phyloP scores from a whole-genome alignment of 2,329 filamentous ascomycete genomes.

The Microdochium nivale region DNA sequence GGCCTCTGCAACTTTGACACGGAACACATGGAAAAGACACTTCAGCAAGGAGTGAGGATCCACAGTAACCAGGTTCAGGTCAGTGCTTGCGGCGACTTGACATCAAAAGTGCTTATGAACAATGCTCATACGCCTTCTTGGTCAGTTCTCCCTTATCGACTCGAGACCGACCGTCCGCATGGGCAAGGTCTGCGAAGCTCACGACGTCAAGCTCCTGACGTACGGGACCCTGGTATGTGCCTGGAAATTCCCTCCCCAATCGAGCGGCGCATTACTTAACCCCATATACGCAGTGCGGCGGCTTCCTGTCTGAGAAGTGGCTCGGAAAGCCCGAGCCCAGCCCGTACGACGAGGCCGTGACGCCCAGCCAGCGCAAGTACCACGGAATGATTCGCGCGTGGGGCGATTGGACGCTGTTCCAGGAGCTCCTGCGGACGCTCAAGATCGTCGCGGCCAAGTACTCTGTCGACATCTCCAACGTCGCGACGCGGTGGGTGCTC shows the following conservation, averaged over 20 bases:
- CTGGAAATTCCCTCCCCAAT: neutral
- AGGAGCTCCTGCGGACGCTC: constrained; percentile 16
- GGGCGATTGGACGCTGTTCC: constrained; percentile 21
- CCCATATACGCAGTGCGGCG: constrained; percentile 16
- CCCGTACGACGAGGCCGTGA: constrained; percentile 21
- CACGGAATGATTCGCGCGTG: constrained; percentile 21
- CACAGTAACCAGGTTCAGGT: constrained; percentile 26
- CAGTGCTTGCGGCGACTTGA: constrained; percentile 1
- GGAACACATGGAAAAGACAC: constrained; percentile 18
- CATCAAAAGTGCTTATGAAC: no score
- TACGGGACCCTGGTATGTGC: constrained; percentile 24
- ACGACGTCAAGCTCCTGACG: constrained; percentile 21
- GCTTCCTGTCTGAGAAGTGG: constrained; percentile 25
- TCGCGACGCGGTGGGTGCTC: constrained; percentile 24
- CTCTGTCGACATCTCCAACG: constrained; percentile 17
- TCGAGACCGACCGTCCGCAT: constrained; percentile 19
- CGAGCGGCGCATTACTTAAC: constrained; percentile 1
- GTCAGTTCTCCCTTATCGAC: constrained; percentile 23
- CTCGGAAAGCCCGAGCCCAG: constrained; percentile 18
- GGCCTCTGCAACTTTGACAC: constrained; percentile 26
- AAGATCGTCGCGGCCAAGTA: constrained; percentile 14
- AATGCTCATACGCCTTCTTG: neutral
- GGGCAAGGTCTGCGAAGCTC: constrained; percentile 16
- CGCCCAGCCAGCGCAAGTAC: constrained; percentile 27
- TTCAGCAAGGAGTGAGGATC: constrained; percentile 20